Percentiles rank a stretch among this genome's conserved stretches.
Evolutionary conservation across 148 eudicot species (phyloP).

Genomic region (Rhododendron ovatum): DNA sequence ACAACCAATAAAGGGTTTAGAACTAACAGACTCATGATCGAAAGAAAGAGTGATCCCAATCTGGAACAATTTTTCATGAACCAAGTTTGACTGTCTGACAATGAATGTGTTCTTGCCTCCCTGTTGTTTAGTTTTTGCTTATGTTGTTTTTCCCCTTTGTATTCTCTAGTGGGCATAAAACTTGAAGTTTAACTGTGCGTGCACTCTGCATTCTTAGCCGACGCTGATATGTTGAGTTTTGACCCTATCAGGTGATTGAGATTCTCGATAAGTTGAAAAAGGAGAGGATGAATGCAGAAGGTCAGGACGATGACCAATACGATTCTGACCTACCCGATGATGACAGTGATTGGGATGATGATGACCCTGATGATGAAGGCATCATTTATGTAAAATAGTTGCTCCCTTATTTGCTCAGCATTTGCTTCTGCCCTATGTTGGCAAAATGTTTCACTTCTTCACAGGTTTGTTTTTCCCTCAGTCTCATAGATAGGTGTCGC

Average conservation of each 20-base stretch:
- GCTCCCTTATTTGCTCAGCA: constrained; percentile 8
- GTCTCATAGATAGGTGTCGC: neutral
- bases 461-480: constrained; percentile 6
- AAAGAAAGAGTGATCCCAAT: neutral
- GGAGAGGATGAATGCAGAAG: constrained; percentile 31
- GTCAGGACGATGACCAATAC: constrained; percentile 18
- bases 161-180: neutral
- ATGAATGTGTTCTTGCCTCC: neutral
- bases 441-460: neutral
- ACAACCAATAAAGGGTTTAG: neutral
- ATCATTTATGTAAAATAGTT: constrained; percentile 63
- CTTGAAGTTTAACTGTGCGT: neutral
- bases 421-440: constrained; percentile 2
- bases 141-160: neutral
- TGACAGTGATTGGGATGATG: constrained; percentile 59
- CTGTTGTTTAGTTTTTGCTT: neutral
- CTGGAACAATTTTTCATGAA: neutral
- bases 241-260: constrained; percentile 66
- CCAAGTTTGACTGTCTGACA: neutral
- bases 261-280: constrained; percentile 85
- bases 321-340: constrained; percentile 33
- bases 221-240: constrained; percentile 1
- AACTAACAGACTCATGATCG: neutral
- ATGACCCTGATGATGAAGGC: constrained; percentile 73
- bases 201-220: neutral